These are phyloP conservation scores for Wallacemonas rigidus DNA, from an alignment of 208 protist genomes.

Conservation along the genomic window DNA sequence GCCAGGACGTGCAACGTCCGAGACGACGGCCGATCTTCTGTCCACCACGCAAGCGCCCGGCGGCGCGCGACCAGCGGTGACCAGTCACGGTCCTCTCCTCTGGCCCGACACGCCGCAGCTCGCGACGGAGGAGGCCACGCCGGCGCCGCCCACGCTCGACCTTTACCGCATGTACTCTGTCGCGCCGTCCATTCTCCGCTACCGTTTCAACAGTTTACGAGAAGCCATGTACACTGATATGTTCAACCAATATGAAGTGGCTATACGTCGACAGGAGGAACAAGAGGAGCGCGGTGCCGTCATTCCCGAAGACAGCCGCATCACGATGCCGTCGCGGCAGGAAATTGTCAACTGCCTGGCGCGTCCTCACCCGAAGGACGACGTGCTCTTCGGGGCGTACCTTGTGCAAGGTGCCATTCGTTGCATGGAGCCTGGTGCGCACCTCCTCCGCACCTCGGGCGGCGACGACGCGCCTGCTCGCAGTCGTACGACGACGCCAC, in stretches of 20 bases:
- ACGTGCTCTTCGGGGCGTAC: constrained; percentile 55
- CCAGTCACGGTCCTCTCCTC: background rate
- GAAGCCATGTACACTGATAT: constrained; percentile 35
- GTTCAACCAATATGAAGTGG: constrained; percentile 9
- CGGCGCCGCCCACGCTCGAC: constrained; percentile 24
- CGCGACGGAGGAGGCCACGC: background rate
- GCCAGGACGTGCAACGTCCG: background rate
- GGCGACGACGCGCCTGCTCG: constrained; percentile 3
- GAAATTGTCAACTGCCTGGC: constrained; percentile 35
- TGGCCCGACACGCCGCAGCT: background rate
- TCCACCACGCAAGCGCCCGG: background rate
- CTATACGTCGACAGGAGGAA: constrained; percentile 21
- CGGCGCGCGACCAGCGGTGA: background rate
- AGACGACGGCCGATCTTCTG: background rate
- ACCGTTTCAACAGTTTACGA: constrained; percentile 40
- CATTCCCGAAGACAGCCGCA: constrained; percentile 8
- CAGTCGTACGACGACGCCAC: background rate
- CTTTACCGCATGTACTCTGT: constrained; percentile 36
- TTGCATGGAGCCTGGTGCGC: constrained; percentile 41
- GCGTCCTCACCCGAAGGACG: constrained; percentile 30
- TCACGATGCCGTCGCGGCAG: constrained; percentile 18
- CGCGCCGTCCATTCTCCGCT: constrained; percentile 41
- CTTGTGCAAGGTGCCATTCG: constrained; percentile 46
- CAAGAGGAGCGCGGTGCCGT: constrained; percentile 10
- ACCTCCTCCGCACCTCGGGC: constrained; percentile 24